A percentile compares a stretch with the other conserved stretches of the same genome.
Evolutionary conservation across 164 flowering plant genomes (phyloP).

Genomic region (Litsea cubeba): DNA sequence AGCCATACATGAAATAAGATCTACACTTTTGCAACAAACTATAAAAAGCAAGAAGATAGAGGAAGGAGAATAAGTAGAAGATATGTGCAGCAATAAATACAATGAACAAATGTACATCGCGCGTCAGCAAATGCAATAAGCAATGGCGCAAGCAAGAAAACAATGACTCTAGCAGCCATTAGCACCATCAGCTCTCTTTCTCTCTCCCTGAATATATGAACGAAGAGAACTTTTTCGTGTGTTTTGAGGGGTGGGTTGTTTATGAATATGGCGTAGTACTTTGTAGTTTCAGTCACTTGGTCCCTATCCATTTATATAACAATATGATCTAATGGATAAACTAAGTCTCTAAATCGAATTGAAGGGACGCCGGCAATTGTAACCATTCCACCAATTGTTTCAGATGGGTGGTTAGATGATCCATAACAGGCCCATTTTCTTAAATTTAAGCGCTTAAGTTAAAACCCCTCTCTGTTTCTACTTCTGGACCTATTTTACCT

Average conservation of each 20-base stretch:
- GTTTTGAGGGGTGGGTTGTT: neutral
- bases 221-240: neutral
- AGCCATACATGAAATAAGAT: no score
- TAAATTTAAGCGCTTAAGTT: no score
- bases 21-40: neutral
- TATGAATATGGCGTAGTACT: neutral
- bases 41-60: neutral
- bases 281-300: neutral
- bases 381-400: no score
- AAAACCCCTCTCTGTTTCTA: no score
- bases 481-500: no score
- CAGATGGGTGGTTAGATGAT: no score
- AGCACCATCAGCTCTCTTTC: neutral
- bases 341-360: no score
- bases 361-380: no score
- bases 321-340: no score
- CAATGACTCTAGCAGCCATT: conserved; percentile 3
- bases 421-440: no score
- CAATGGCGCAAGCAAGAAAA: neutral
- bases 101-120: neutral
- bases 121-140: neutral
- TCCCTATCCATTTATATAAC: neutral
- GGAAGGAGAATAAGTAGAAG: neutral
- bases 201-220: neutral
- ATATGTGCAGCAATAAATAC: neutral